Percentiles rank a stretch among this genome's conserved stretches.
phyloP scores from a whole-genome alignment of 1,139 yeast genomes.

The Suhomyces choctaworum region DNA sequence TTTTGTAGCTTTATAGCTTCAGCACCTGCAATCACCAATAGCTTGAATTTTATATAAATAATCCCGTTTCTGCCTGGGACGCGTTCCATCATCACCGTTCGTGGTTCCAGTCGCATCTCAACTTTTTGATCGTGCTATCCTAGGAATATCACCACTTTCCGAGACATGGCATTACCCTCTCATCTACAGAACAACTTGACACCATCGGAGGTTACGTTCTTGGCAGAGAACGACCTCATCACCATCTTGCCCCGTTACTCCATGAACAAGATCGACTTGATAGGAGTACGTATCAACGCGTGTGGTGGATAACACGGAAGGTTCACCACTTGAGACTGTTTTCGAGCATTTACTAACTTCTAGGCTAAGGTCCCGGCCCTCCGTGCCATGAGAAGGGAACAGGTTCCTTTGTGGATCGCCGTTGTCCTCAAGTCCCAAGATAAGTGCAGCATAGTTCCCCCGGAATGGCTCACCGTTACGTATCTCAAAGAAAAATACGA shows the following conservation, averaged over 20 bases:
- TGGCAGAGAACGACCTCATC: conserved; percentile 78
- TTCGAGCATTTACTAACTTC: conserved; percentile 6
- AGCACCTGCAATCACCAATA: too few relatives aligned
- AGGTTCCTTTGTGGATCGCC: conserved; percentile 89
- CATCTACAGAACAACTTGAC: conserved; percentile 58
- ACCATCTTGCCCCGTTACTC: conserved; percentile 75
- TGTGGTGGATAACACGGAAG: too few relatives aligned
- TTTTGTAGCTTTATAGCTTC: too few relatives aligned
- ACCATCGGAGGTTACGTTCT: conserved; percentile 77
- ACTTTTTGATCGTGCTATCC: too few relatives aligned
- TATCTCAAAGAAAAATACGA: conserved; percentile 61
- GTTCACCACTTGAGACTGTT: too few relatives aligned
- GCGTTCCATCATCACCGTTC: conserved; percentile 1
- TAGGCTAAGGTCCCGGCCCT: conserved; percentile 52
- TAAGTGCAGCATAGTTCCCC: conserved; percentile 83
- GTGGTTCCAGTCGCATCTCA: background rate
- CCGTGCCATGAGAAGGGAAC: conserved; percentile 67
- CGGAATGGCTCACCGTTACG: conserved; percentile 76
- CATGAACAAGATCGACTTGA: conserved; percentile 60
- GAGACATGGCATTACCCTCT: conserved; percentile 67
- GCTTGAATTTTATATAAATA: too few relatives aligned
- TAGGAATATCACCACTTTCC: too few relatives aligned
- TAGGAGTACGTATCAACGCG: conserved; percentile 48
- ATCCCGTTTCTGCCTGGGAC: too few relatives aligned
- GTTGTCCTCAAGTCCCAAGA: conserved; percentile 77